Conservation (phyloP, 2,329 filamentous ascomycete species). For the Whalleya microplaca region DNA sequence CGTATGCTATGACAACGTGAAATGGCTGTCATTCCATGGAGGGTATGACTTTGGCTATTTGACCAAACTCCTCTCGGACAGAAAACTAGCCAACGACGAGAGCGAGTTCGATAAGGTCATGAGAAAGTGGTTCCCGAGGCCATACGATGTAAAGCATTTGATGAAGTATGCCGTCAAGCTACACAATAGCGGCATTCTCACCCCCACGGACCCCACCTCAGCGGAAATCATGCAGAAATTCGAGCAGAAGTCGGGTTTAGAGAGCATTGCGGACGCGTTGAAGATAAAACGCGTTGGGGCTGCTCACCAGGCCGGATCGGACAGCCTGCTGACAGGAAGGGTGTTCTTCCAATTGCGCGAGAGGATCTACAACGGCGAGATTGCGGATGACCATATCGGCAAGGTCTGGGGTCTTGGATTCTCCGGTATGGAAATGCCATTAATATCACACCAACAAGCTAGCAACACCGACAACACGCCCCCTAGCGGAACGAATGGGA, state of each 20-base stretch:
- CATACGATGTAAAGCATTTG: conserved; percentile 96
- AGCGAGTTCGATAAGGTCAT: conserved; percentile 86
- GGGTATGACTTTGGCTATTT: conserved; percentile 98
- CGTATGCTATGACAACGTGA: conserved; percentile 82
- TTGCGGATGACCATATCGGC: conserved; percentile 80
- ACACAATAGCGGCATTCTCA: conserved; percentile 65
- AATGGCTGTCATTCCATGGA: conserved; percentile 97
- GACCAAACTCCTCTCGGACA: conserved; percentile 87
- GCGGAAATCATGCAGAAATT: conserved; percentile 80
- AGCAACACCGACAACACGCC: conserved; percentile 44
- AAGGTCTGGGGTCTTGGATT: conserved; percentile 93
- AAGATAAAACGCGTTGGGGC: conserved; percentile 86
- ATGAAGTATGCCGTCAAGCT: conserved; percentile 85
- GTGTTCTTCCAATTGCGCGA: conserved; percentile 94
- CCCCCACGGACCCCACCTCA: conserved; percentile 65
- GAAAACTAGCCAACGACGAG: conserved; percentile 85
- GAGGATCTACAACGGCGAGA: conserved; percentile 81
- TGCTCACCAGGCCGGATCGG: conserved; percentile 90
- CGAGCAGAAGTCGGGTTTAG: conserved; percentile 87
- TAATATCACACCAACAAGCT: conserved; percentile 25
- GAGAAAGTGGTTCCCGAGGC: conserved; percentile 88
- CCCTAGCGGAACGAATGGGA: conserved; percentile 43
- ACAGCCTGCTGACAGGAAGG: conserved; percentile 88
- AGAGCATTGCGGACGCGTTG: conserved; percentile 91
- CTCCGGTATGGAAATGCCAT: conserved; percentile 58